Conservation (phyloP, 345 rosid genomes). For the Lenwebbia sp. region DNA sequence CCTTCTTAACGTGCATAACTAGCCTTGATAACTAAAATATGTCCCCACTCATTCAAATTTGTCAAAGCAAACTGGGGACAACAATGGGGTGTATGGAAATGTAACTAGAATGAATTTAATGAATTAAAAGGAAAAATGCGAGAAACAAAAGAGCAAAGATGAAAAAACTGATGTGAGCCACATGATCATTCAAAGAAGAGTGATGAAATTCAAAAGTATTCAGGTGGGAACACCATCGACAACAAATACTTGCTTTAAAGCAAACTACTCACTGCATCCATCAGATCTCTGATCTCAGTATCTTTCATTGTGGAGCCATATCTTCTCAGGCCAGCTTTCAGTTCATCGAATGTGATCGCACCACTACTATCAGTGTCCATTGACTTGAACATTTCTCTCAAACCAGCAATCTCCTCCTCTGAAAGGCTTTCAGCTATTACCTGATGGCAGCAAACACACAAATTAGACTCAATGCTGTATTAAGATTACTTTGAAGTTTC, state of each 20-base stretch:
- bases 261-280: conserved; percentile 79
- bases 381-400: conserved; percentile 82
- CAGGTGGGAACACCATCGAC: not conserved
- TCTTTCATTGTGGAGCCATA: conserved; percentile 96
- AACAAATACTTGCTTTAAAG: not conserved
- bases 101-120: not conserved
- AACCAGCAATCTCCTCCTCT: conserved; percentile 97
- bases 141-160: not conserved
- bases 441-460: conserved; percentile 22
- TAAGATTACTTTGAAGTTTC: not conserved
- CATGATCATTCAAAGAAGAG: not conserved
- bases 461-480: not conserved
- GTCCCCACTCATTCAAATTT: not conserved
- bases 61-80: not conserved
- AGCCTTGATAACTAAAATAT: not conserved
- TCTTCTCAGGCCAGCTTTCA: conserved; percentile 90
- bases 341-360: conserved; percentile 95
- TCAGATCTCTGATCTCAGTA: conserved; percentile 89
- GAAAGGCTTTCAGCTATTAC: conserved; percentile 98
- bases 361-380: conserved; percentile 98
- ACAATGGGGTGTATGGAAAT: not conserved
- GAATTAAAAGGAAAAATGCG: not conserved
- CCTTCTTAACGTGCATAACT: not conserved
- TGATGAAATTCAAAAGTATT: not conserved
- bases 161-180: not conserved